These are phyloP conservation scores for Elaeis guineensis DNA, from an alignment of 176 grass and related monocot genomes.

Conservation along the genomic window DNA sequence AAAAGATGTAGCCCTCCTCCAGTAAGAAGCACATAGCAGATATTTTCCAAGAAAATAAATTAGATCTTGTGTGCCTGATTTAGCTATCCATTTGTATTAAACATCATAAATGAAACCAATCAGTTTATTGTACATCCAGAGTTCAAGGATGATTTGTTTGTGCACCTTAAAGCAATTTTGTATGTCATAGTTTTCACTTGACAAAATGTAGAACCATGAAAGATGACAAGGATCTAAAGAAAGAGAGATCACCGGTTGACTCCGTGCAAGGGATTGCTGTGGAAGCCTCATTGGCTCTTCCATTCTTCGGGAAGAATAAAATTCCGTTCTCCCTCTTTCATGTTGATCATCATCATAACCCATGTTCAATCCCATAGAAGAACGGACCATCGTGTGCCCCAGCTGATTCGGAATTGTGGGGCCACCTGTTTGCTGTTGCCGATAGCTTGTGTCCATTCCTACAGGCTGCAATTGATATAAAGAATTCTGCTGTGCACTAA, in stretches of 20 bases:
- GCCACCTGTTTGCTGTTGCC: conserved; percentile 23
- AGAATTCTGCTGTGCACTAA: conserved; percentile 6
- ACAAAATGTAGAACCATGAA: background rate
- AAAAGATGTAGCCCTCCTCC: no score
- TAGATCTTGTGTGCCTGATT: no score
- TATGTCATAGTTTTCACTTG: no score
- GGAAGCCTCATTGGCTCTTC: conserved; percentile 45
- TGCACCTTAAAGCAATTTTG: no score
- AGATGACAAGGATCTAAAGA: background rate
- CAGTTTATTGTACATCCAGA: no score
- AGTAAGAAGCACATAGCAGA: no score
- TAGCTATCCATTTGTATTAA: no score
- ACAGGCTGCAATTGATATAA: conserved; percentile 36
- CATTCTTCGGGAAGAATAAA: conserved; percentile 42
- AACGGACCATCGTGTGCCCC: conserved; percentile 35
- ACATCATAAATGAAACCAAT: no score
- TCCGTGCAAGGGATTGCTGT: conserved; percentile 53
- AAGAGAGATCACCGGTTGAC: conserved; percentile 31
- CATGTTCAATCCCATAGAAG: conserved; percentile 42
- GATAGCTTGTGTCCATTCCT: conserved; percentile 33
- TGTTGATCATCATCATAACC: conserved; percentile 41
- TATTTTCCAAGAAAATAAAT: no score
- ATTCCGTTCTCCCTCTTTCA: conserved; percentile 36
- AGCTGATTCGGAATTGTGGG: conserved; percentile 37
- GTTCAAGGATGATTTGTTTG: no score